A percentile compares a stretch with the other conserved stretches of the same genome.
Evolutionary conservation across 768 basidiomycete genomes (phyloP).

Genomic region (Lactifluus hygrophoroides): DNA sequence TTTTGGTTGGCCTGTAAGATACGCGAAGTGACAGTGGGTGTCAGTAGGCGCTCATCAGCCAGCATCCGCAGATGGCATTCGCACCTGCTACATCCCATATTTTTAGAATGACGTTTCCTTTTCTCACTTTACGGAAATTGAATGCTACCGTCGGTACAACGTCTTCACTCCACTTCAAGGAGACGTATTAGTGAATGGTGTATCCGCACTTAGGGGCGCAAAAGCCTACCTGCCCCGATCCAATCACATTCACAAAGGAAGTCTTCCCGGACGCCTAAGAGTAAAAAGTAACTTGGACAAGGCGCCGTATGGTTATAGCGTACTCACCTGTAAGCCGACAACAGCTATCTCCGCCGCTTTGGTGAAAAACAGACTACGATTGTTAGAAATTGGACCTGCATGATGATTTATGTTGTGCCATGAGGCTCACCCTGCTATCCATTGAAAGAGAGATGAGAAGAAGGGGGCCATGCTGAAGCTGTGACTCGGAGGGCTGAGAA

Average conservation of each 20-base stretch:
- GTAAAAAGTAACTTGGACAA: not conserved
- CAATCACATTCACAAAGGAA: conserved; percentile 86
- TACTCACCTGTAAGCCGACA: conserved; percentile 74
- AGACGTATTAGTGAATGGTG: not conserved
- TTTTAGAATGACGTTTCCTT: conserved; percentile 85
- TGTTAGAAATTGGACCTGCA: not conserved
- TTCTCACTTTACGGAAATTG: conserved; percentile 80
- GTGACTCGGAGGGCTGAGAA: not conserved
- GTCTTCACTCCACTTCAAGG: conserved; percentile 79
- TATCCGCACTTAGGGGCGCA: not conserved
- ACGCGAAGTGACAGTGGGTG: not conserved
- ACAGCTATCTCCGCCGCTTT: conserved; percentile 84
- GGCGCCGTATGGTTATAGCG: not conserved
- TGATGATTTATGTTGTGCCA: not conserved
- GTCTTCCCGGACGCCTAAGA: conserved; percentile 88
- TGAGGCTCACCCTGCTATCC: conserved; percentile 42
- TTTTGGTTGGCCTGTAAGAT: conserved; percentile 82
- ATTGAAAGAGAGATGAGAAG: conserved; percentile 40
- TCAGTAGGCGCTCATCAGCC: not conserved
- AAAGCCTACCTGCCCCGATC: conserved; percentile 60
- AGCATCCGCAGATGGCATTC: conserved; percentile 18
- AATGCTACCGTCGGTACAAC: conserved; percentile 96
- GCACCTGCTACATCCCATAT: conserved; percentile 93
- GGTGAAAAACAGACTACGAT: conserved; percentile 68
- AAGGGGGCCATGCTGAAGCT: conserved; percentile 10